phyloP scores from a whole-genome alignment of 2,329 filamentous ascomycete species.

The Chrysoporthe austroafricana region DNA sequence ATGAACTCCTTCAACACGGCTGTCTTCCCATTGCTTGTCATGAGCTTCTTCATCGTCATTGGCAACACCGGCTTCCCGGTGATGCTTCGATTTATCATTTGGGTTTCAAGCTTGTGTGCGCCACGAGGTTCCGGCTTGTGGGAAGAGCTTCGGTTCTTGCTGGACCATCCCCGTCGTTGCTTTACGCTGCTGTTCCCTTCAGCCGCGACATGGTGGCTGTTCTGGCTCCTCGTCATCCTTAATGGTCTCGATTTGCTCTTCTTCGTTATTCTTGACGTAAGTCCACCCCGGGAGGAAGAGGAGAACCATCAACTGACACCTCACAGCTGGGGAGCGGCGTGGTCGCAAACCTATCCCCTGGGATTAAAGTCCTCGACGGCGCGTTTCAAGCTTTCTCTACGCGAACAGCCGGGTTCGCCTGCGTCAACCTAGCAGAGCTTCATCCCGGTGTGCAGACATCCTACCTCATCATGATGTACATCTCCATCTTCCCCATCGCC shows the following conservation, averaged over 20 bases:
- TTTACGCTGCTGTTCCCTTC: constrained; percentile 94
- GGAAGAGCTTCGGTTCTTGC: constrained; percentile 87
- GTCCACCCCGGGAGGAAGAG: constrained; percentile 37
- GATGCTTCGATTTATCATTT: constrained; percentile 92
- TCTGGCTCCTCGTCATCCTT: constrained; percentile 79
- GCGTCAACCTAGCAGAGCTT: constrained; percentile 74
- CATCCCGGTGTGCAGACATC: constrained; percentile 93
- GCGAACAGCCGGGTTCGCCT: constrained; percentile 86
- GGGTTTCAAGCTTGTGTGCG: constrained; percentile 71
- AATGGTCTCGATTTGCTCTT: constrained; percentile 87
- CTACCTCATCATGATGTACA: constrained; percentile 99
- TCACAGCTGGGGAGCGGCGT: constrained; percentile 69
- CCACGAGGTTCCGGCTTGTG: constrained; percentile 71
- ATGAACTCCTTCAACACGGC: constrained; percentile 88
- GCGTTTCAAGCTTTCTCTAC: constrained; percentile 91
- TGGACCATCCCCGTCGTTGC: constrained; percentile 93
- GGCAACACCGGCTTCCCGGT: constrained; percentile 96
- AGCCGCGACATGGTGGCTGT: constrained; percentile 93
- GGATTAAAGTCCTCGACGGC: constrained; percentile 80
- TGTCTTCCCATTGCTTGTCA: constrained; percentile 73
- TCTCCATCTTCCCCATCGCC: constrained; percentile 94
- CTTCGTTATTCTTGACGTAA: constrained; percentile 88
- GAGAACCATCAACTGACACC: constrained; percentile 30
- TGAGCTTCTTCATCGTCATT: constrained; percentile 87
- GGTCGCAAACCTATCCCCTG: constrained; percentile 69